Base-by-base conservation (phyloP, 805 yeast genomes). In the Barnettozyma botsteinii region DNA sequence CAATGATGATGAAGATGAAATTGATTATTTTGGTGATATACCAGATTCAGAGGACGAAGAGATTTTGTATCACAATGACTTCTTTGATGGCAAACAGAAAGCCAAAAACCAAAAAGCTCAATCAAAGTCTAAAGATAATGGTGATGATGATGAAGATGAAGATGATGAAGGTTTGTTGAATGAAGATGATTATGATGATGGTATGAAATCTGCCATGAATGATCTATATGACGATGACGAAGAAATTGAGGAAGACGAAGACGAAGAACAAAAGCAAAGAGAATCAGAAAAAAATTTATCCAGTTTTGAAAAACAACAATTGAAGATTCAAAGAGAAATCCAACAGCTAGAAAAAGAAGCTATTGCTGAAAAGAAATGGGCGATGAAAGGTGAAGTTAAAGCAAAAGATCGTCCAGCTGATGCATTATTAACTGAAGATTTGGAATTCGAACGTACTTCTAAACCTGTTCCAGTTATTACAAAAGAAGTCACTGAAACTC, bases 381-480 rank as follows among this genome's bases (percentile, higher is more conserved):
- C 95, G 7, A 72, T 91, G 76, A 83, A 80, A 53, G 98, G 98
- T 64, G 98, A 93, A 64, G 88, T 86, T 2, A 73, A 75, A 42
- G 85, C 88, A 2, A 77, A 73, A 46, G 83, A 81, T 49, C 73
- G 98, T 57, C 95, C 95, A 7, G 68, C 70, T 32, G 96, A 93
- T 65, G 81, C 97, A 2, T 67, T 93, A 29, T 61, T 93, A 42
- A 81, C 80, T 31, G 95, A 85, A 52, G 87, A 75, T 31, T 66
- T 91, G 39, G 94, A 88, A 50, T 93, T 91, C 55, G 98, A 91
- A 53, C 75, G 98, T 55, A 85, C 88, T 7, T 79, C 96, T 8
- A 91, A 91, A 54, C 96, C 98, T 0, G 97, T 88, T 5, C 98
- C 98, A 0, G 88, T 89, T 7, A 85, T 89, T 41, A 93, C 98